Percentiles rank a stretch among this genome's conserved stretches.
Evolutionary conservation across 306 rosid genomes (phyloP).

Genomic region (Ochetophila trinervis): DNA sequence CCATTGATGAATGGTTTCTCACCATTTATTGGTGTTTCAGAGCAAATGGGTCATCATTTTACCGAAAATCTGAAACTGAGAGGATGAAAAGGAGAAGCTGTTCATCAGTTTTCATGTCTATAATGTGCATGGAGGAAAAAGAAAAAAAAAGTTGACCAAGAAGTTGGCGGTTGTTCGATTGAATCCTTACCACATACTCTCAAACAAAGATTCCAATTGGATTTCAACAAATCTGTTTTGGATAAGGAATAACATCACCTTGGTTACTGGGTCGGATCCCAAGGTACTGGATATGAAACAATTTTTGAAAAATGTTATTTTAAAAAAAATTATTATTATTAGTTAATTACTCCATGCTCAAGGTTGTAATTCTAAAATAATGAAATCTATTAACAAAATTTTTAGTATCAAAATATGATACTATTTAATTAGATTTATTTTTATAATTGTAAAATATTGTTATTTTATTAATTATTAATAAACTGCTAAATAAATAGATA

Average conservation of each 20-base stretch:
- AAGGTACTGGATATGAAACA: too few relatives aligned
- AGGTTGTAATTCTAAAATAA: too few relatives aligned
- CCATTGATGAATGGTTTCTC: constrained; percentile 34
- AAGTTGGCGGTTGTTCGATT: constrained; percentile 1
- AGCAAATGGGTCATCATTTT: neutral
- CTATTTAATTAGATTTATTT: too few relatives aligned
- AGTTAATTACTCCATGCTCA: too few relatives aligned
- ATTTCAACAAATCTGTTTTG: neutral
- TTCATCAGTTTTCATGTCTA: neutral
- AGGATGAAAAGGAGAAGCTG: neutral
- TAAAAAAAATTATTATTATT: too few relatives aligned
- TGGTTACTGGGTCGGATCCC: neutral
- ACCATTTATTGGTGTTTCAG: neutral
- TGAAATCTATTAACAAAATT: too few relatives aligned
- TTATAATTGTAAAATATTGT: too few relatives aligned
- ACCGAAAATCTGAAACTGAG: neutral
- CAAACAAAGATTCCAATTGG: constrained; percentile 4
- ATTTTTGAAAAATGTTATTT: too few relatives aligned
- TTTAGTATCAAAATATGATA: too few relatives aligned
- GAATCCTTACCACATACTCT: neutral
- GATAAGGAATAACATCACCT: constrained; percentile 21
- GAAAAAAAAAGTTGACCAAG: neutral
- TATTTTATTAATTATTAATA: too few relatives aligned
- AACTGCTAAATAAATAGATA: too few relatives aligned
- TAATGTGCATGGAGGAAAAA: constrained; percentile 13